Base-by-base conservation (phyloP, 1,284 basidiomycete genomes). In the Ganoderma lucidum region DNA sequence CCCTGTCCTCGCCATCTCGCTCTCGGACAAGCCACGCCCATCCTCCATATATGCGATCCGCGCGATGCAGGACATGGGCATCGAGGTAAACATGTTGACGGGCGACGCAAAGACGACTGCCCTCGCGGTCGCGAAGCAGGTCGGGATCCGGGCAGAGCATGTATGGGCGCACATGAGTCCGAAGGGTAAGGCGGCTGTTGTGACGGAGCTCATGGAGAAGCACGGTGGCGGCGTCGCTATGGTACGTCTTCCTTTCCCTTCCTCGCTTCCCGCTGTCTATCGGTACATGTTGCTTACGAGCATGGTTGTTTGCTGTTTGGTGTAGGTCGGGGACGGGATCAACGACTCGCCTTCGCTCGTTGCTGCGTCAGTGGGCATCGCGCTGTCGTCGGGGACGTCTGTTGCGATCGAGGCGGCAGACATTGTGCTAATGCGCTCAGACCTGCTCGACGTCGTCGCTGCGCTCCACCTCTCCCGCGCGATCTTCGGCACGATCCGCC, bases 331-430 rank as follows among this genome's bases (percentile, higher is more conserved):
- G 28, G 98, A 99, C 80, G 98, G 98, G 23, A 98, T 99, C 83
- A 99, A 99, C 80, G 98, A 99, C 80, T 97, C 96, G 0, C 97
- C 97, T 0, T 98, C 97, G 1, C 90, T 99, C 1, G 97, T 97
- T 19, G 95, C 94, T 2, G 95, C 97, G 0, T 95, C 96, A 2
- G 93, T 99, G 41, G 98, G 98, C 32, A 97, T 99, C 71, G 98
- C 98, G 0, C 88, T 99, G 0, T 96, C 95, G 23, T 95, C 95
- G 0, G 98, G 98, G 30, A 97, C 98, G 6, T 97, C 96, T 32
- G 95, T 99, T 48, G 98, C 98, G 3, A 93, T 99, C 70, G 97
- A 99, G 83, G 97, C 98, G 0, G 98, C 98, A 9, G 96, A 98
- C 80, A 93, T 99, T 71, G 97, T 99, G 15, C 91, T 99, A 69